A percentile compares a stretch with the other conserved stretches of the same genome.
phyloP scores from a whole-genome alignment of 495 filamentous ascomycete species.

The Penicillium flavigenum region DNA sequence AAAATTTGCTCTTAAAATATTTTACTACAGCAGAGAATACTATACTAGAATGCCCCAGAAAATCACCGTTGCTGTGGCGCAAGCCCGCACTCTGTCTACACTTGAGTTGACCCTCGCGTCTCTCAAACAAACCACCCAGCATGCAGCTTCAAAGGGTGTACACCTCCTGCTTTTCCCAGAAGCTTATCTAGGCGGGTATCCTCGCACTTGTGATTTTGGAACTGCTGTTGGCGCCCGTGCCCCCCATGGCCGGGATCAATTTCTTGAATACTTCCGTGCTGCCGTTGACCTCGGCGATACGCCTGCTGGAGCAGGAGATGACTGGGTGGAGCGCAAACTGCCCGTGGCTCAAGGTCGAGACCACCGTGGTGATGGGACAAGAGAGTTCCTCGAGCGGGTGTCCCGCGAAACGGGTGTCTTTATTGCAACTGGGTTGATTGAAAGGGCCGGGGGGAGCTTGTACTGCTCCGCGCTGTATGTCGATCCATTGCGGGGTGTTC shows the following conservation, averaged over 20 bases:
- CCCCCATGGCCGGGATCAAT: constrained; percentile 75
- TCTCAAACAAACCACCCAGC: constrained; percentile 55
- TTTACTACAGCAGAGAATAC: not conserved
- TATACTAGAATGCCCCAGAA: constrained; percentile 36
- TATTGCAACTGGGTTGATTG: constrained; percentile 74
- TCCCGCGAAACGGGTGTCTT: constrained; percentile 77
- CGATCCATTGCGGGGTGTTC: constrained; percentile 64
- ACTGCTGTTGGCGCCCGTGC: constrained; percentile 67
- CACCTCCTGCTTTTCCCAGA: constrained; percentile 88
- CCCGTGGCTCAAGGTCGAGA: constrained; percentile 23
- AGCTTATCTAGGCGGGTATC: constrained; percentile 91
- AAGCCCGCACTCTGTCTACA: constrained; percentile 61
- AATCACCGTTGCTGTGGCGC: constrained; percentile 66
- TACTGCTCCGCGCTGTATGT: constrained; percentile 87
- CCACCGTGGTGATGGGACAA: constrained; percentile 80
- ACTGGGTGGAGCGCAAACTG: constrained; percentile 67
- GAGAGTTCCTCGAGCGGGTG: constrained; percentile 74
- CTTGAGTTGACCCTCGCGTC: constrained; percentile 63
- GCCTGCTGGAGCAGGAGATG: constrained; percentile 67
- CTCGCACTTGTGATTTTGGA: constrained; percentile 76
- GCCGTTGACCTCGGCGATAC: constrained; percentile 88
- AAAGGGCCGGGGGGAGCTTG: constrained; percentile 74
- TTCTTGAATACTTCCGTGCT: constrained; percentile 71
- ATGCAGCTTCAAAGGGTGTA: constrained; percentile 38
- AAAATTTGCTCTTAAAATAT: not conserved